Conservation (phyloP, 2,329 filamentous ascomycete species). For the Aspergillus oerlinghausenensis region DNA sequence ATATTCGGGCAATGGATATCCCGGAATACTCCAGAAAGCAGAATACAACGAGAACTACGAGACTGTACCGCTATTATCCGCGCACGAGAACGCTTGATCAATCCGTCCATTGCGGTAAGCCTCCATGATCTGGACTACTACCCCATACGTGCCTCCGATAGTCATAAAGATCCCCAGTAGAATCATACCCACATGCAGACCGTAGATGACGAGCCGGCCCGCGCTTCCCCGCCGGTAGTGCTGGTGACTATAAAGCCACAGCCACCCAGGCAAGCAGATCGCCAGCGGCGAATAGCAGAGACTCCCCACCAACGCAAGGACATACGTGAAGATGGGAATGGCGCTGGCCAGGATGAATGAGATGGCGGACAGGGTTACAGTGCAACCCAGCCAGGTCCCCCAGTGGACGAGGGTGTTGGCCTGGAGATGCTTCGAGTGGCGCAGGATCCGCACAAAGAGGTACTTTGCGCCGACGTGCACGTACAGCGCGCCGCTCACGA, state of each 20-base stretch:
- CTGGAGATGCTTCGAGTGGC: constrained; percentile 49
- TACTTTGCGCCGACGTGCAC: constrained; percentile 49
- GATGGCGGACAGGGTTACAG: constrained; percentile 38
- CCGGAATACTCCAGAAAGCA: no score
- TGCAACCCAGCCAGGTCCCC: constrained; percentile 49
- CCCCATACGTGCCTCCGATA: background rate
- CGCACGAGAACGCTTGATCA: background rate
- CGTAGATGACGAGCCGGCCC: background rate
- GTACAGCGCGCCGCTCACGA: constrained; percentile 47
- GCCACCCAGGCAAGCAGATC: constrained; percentile 44
- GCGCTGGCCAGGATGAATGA: constrained; percentile 51
- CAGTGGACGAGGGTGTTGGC: constrained; percentile 50
- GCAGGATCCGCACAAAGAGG: constrained; percentile 52
- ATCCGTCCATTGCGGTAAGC: background rate
- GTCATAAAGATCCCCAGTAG: background rate
- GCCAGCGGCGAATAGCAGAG: constrained; percentile 51
- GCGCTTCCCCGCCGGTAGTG: constrained; percentile 26
- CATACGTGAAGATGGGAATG: constrained; percentile 53
- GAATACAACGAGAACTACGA: background rate
- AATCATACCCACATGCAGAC: background rate
- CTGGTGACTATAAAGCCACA: constrained; percentile 50
- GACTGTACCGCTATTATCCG: background rate
- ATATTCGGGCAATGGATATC: background rate
- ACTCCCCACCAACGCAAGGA: constrained; percentile 47
- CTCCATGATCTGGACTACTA: background rate